These are phyloP conservation scores for Gilbertella persicaria DNA, from an alignment of 371 early-diverging fungal genomes.

Conservation along the genomic window DNA sequence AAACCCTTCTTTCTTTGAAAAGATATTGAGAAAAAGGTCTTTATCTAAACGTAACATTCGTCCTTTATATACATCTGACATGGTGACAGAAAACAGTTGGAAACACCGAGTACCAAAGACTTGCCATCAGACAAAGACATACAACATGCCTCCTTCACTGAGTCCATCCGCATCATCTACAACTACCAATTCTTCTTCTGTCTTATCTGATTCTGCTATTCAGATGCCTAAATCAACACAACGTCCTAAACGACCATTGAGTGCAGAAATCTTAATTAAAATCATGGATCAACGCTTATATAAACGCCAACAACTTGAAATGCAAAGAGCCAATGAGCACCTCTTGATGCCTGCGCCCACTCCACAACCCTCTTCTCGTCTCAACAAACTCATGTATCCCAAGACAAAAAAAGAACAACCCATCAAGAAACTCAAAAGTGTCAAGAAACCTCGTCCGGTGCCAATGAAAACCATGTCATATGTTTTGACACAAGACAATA, in stretches of 20 bases:
- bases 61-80: slow-evolving; percentile 19
- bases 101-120: neutral
- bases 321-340: neutral
- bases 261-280: slow-evolving; percentile 19
- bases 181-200: slow-evolving; percentile 96
- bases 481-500: slow-evolving; percentile 32
- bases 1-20: slow-evolving; percentile 25
- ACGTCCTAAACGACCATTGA: slow-evolving; percentile 17
- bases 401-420: neutral
- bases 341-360: neutral
- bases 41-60: slow-evolving; percentile 14
- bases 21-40: slow-evolving; percentile 18
- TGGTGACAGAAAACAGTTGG: slow-evolving; percentile 4
- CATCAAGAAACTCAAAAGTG: slow-evolving; percentile 1
- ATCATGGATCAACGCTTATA: slow-evolving; percentile 26
- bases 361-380: neutral
- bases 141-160: neutral
- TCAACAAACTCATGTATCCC: neutral
- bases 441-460: neutral
- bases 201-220: slow-evolving; percentile 22
- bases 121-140: neutral
- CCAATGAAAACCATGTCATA: slow-evolving; percentile 23
- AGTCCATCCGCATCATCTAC: slow-evolving; percentile 67
- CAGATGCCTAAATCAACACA: neutral
- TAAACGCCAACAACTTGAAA: slow-evolving; percentile 9